phyloP scores from a whole-genome alignment of 768 basidiomycete genomes.

The Suillus brevipes region DNA sequence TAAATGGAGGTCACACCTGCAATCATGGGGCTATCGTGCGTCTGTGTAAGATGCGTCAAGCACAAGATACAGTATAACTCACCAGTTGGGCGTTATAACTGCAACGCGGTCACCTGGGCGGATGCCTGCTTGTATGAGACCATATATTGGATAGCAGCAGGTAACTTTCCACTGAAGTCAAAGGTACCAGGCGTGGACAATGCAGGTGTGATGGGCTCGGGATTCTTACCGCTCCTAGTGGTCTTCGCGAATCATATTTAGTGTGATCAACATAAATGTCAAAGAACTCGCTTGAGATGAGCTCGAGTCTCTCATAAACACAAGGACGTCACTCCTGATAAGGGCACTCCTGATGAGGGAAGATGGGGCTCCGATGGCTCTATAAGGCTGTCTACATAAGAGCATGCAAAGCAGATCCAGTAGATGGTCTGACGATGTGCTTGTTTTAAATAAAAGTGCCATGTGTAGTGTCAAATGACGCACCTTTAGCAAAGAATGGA shows the following conservation, averaged over 20 bases:
- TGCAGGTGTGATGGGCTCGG: too few relatives aligned
- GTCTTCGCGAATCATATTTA: too few relatives aligned
- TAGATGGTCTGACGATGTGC: too few relatives aligned
- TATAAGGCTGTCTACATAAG: constrained; percentile 82
- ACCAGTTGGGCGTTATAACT: constrained; percentile 85
- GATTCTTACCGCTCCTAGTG: too few relatives aligned
- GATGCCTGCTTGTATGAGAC: constrained; percentile 70
- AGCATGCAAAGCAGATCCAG: constrained; percentile 84
- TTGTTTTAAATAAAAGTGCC: too few relatives aligned
- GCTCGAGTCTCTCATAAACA: constrained; percentile 51
- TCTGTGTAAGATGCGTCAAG: background rate
- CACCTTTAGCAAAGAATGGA: too few relatives aligned
- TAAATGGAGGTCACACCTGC: constrained; percentile 48
- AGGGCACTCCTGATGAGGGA: constrained; percentile 55
- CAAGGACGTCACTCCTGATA: too few relatives aligned
- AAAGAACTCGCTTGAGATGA: constrained; percentile 42
- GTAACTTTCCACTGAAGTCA: too few relatives aligned
- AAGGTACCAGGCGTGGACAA: too few relatives aligned
- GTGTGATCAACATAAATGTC: background rate
- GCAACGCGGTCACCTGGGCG: constrained; percentile 78
- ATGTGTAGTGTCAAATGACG: too few relatives aligned
- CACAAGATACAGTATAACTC: constrained; percentile 25
- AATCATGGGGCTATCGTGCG: constrained; percentile 55
- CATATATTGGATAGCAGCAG: too few relatives aligned
- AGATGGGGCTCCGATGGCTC: constrained; percentile 82